A percentile compares a stretch with the other conserved stretches of the same genome.
Conservation (phyloP, 768 basidiomycete species). For the Termitomyces sp. region DNA sequence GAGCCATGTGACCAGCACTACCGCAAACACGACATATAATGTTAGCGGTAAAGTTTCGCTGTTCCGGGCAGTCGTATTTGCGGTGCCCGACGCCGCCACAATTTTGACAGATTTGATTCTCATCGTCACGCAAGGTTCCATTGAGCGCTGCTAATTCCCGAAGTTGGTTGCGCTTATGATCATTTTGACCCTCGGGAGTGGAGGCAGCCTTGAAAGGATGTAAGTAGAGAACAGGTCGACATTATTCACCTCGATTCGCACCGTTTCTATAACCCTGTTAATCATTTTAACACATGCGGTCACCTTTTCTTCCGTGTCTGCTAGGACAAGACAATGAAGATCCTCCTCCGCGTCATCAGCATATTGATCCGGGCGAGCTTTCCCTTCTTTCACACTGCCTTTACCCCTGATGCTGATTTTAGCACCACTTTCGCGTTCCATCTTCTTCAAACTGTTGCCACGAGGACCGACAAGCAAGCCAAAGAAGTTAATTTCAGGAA, state of each 20-base stretch:
- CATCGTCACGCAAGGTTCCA: slow-evolving; percentile 98
- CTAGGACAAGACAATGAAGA: slow-evolving; percentile 94
- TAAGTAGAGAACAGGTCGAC: background rate
- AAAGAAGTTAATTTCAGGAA: slow-evolving; percentile 99
- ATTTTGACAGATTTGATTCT: slow-evolving; percentile 99
- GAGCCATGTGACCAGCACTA: slow-evolving; percentile 98
- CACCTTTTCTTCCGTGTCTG: slow-evolving; percentile 90
- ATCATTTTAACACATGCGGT: slow-evolving; percentile 89
- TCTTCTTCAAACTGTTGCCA: slow-evolving; percentile 98
- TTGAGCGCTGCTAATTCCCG: slow-evolving; percentile 97
- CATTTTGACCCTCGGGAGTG: slow-evolving; percentile 98
- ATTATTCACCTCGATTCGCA: slow-evolving; percentile 32
- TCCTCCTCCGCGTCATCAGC: slow-evolving; percentile 98
- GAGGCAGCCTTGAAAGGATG: slow-evolving; percentile 78
- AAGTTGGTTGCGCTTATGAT: slow-evolving; percentile 98
- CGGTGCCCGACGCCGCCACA: slow-evolving; percentile 92
- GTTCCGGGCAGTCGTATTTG: slow-evolving; percentile 98
- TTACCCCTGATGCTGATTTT: slow-evolving; percentile 99
- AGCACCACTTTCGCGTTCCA: slow-evolving; percentile 97
- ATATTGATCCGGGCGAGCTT: slow-evolving; percentile 89
- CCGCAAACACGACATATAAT: slow-evolving; percentile 99
- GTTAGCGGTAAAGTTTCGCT: slow-evolving; percentile 97
- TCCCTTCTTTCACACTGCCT: slow-evolving; percentile 98
- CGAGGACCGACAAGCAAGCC: slow-evolving; percentile 97
- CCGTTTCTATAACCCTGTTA: slow-evolving; percentile 97